phyloP scores from a whole-genome alignment of 2,329 filamentous ascomycete genomes.

The Tolypocladium sp. region DNA sequence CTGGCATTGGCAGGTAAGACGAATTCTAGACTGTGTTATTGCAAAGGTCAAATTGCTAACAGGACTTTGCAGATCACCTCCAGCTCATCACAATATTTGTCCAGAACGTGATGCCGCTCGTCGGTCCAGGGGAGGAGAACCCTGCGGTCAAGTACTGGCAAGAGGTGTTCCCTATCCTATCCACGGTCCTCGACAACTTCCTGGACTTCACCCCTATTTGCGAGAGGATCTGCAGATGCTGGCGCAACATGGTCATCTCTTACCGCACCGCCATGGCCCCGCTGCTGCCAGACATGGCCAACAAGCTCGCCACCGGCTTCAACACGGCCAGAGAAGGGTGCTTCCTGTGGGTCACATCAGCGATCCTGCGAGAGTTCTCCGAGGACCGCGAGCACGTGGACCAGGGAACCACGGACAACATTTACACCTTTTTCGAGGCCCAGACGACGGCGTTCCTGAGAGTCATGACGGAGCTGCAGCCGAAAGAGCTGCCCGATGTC shows the following conservation, averaged over 20 bases:
- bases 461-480: slow-evolving; percentile 75
- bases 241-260: slow-evolving; percentile 93
- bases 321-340: slow-evolving; percentile 81
- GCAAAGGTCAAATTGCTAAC: slow-evolving; percentile 9
- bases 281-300: slow-evolving; percentile 74
- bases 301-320: slow-evolving; percentile 82
- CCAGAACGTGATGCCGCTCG: slow-evolving; percentile 65
- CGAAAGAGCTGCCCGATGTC: slow-evolving; percentile 66
- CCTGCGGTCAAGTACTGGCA: slow-evolving; percentile 94
- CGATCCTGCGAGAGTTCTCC: slow-evolving; percentile 90
- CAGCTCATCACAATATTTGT: slow-evolving; percentile 89
- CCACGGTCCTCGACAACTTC: slow-evolving; percentile 82
- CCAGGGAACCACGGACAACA: slow-evolving; percentile 70
- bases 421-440: slow-evolving; percentile 91
- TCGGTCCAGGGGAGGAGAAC: slow-evolving; percentile 64
- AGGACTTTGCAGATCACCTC: slow-evolving; percentile 58
- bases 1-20: slow-evolving; percentile 69
- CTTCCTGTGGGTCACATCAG: slow-evolving; percentile 97
- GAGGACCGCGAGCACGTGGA: slow-evolving; percentile 82
- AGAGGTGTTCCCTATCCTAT: slow-evolving; percentile 82
- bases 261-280: slow-evolving; percentile 86
- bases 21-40: neutral
- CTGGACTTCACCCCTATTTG: slow-evolving; percentile 79
- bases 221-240: slow-evolving; percentile 88
- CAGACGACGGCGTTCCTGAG: slow-evolving; percentile 85